A percentile compares a stretch with the other conserved stretches of the same genome.
Evolutionary conservation across 2,329 filamentous ascomycete genomes (phyloP).

Genomic region (Pseudophaeomoniella oleicola): DNA sequence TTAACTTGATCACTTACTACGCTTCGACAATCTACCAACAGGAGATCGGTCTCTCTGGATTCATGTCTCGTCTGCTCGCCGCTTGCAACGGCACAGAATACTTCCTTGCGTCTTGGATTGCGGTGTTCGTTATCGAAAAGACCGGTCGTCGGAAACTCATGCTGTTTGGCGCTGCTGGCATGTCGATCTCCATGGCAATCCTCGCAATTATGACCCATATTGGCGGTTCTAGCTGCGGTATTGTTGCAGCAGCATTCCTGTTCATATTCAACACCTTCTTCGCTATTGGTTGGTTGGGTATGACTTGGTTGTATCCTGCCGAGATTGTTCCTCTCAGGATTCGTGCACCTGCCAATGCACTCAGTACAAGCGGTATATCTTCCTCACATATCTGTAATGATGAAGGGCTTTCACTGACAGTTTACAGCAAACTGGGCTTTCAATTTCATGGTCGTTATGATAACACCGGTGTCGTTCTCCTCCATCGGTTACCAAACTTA

Average conservation of each 20-base stretch:
- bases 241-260: slow-evolving; percentile 40
- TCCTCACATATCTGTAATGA: no score
- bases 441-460: slow-evolving; percentile 54
- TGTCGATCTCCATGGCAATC: slow-evolving; percentile 53
- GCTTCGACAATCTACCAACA: slow-evolving; percentile 27
- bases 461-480: slow-evolving; percentile 37
- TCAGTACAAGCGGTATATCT: slow-evolving; percentile 4
- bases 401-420: no score
- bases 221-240: slow-evolving; percentile 30
- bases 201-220: slow-evolving; percentile 27
- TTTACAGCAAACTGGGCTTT: slow-evolving; percentile 43
- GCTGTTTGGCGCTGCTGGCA: slow-evolving; percentile 52
- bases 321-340: slow-evolving; percentile 41
- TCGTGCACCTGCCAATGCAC: slow-evolving; percentile 3
- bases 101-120: slow-evolving; percentile 34
- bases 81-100: slow-evolving; percentile 40
- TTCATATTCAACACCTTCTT: slow-evolving; percentile 48
- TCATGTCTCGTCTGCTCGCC: slow-evolving; percentile 34
- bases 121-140: slow-evolving; percentile 35
- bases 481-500: slow-evolving; percentile 29
- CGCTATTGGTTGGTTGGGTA: slow-evolving; percentile 43
- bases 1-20: slow-evolving; percentile 32
- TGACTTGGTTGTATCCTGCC: slow-evolving; percentile 48
- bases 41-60: slow-evolving; percentile 22
- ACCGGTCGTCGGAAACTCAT: slow-evolving; percentile 51